Conservation (phyloP, 2,329 filamentous ascomycete species). For the Colletotrichum euphorbiae region DNA sequence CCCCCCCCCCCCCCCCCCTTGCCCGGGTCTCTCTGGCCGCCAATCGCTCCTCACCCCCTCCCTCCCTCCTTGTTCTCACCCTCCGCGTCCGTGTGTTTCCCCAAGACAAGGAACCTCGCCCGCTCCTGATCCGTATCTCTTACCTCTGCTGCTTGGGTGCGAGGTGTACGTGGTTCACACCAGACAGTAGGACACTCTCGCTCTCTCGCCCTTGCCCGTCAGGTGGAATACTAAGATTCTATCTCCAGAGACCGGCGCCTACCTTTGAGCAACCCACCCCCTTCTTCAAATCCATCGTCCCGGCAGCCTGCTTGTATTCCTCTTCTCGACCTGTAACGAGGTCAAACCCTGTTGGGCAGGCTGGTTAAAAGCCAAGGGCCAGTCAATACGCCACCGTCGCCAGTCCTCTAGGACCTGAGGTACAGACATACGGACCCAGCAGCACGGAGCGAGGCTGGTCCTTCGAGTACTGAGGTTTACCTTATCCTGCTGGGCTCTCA, state of each 20-base stretch:
- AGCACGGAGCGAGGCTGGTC: constrained; percentile 8
- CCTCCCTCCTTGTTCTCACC: constrained; percentile 29
- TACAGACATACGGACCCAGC: constrained; percentile 5
- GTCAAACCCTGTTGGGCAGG: constrained; percentile 23
- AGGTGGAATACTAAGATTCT: constrained; percentile 33
- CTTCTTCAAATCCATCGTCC: constrained; percentile 33
- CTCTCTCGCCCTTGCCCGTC: constrained; percentile 22
- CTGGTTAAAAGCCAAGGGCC: constrained; percentile 30
- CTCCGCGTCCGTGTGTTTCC: constrained; percentile 34
- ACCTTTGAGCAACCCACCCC: constrained; percentile 35
- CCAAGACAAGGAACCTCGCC: constrained; percentile 35
- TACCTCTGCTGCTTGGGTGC: background rate
- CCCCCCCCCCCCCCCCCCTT: background rate
- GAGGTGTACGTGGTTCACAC: constrained; percentile 9
- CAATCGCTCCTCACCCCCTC: constrained; percentile 23
- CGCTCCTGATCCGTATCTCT: constrained; percentile 30
- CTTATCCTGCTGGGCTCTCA: constrained; percentile 9
- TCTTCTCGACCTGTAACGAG: constrained; percentile 31
- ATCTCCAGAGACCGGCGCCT: constrained; percentile 33
- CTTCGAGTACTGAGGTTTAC: constrained; percentile 16
- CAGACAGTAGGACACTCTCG: constrained; percentile 4
- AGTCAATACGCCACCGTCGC: constrained; percentile 30
- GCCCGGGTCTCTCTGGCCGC: constrained; percentile 16
- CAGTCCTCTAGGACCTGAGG: constrained; percentile 17
- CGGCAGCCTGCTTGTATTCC: constrained; percentile 38